Evolutionary conservation across 176 grass and related monocot species (phyloP).

Genomic region (Leersia perrieri): DNA sequence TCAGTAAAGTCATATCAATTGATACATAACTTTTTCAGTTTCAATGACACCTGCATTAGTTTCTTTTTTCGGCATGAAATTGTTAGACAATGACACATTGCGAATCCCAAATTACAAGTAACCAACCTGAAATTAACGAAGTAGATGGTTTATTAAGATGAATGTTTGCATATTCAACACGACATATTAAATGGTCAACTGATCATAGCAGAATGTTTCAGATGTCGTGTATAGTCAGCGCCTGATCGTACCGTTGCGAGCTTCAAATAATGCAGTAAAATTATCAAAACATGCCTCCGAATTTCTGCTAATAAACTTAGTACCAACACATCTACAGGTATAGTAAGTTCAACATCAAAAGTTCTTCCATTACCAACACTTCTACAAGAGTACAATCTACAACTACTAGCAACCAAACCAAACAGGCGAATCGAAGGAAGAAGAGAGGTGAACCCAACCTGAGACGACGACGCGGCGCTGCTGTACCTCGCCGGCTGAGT

Average conservation of each 20-base stretch:
- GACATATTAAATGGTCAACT: not conserved
- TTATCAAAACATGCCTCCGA: not conserved
- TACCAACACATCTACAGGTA: not conserved
- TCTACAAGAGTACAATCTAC: not conserved
- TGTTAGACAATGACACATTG: not conserved
- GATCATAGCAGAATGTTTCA: not conserved
- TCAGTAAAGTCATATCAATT: not conserved
- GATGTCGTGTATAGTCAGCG: not conserved
- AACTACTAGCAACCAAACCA: not conserved
- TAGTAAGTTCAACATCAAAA: not conserved
- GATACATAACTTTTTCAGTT: not conserved
- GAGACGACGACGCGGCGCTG: slow-evolving; percentile 40
- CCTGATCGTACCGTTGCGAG: not conserved
- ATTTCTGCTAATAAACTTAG: not conserved
- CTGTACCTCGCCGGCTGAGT: slow-evolving; percentile 35
- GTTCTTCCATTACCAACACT: not conserved
- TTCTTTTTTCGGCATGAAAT: not conserved
- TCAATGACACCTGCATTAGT: not conserved
- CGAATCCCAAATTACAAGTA: not conserved
- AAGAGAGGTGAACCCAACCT: slow-evolving; percentile 20
- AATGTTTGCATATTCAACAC: too few relatives aligned
- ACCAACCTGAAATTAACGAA: not conserved
- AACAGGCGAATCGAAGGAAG: too few relatives aligned
- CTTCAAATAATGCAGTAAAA: not conserved
- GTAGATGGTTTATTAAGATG: not conserved